These are phyloP conservation scores for Wickerhamiella azymoides DNA, from an alignment of 805 yeast genomes.

Conservation along the genomic window DNA sequence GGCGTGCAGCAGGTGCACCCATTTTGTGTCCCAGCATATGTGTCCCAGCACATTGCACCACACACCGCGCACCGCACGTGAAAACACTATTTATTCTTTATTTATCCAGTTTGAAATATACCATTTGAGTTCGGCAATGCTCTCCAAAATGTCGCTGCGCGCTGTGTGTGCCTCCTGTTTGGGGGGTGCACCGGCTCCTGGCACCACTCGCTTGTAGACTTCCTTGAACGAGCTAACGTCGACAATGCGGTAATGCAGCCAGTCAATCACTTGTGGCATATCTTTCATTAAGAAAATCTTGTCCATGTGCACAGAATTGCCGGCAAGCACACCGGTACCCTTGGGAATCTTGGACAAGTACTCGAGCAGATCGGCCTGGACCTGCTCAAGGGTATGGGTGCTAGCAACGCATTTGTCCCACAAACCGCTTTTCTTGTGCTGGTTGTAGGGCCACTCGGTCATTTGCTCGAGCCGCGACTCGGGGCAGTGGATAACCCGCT, in stretches of 20 bases:
- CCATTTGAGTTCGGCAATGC: constrained; percentile 73
- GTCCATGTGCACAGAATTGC: constrained; percentile 89
- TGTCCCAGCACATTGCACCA: too few relatives aligned
- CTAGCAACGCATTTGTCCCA: constrained; percentile 53
- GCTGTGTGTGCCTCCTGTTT: constrained; percentile 78
- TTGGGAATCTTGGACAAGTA: constrained; percentile 44
- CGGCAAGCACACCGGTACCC: constrained; percentile 62
- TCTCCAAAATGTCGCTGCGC: constrained; percentile 71
- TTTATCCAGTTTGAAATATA: constrained; percentile 47
- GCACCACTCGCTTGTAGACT: constrained; percentile 64
- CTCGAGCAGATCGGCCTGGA: constrained; percentile 47
- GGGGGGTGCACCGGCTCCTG: constrained; percentile 45
- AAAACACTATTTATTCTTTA: constrained; percentile 1
- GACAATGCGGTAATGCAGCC: constrained; percentile 59
- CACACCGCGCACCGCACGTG: background rate
- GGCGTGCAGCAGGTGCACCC: too few relatives aligned
- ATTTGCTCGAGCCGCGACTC: constrained; percentile 48
- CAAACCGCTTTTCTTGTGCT: constrained; percentile 66
- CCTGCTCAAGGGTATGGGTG: constrained; percentile 40
- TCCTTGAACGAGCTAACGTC: constrained; percentile 88
- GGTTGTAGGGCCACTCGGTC: constrained; percentile 80
- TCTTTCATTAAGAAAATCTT: constrained; percentile 69
- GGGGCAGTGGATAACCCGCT: constrained; percentile 63
- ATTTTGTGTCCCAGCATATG: too few relatives aligned
- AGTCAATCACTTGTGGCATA: constrained; percentile 53